These are phyloP conservation scores for Garcia nutans DNA, from an alignment of 345 rosid genomes.

Conservation along the genomic window DNA sequence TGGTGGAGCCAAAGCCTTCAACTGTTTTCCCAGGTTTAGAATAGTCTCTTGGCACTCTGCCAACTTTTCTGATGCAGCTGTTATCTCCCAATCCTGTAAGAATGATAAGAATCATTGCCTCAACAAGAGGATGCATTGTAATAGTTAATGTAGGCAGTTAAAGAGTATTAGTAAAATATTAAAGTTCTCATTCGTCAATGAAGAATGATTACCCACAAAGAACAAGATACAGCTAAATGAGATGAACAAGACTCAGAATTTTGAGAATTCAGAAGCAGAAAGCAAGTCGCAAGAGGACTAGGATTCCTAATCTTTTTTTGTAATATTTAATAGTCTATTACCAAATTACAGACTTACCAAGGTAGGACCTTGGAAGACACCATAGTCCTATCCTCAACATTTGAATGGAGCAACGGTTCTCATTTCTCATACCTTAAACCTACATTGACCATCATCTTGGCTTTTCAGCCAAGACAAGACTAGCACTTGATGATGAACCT, in stretches of 20 bases:
- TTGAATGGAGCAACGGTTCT: background rate
- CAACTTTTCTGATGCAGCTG: constrained; percentile 89
- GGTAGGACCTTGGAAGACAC: too few relatives aligned
- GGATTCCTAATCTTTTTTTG: background rate
- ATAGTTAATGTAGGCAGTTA: background rate
- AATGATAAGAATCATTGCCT: constrained; percentile 12
- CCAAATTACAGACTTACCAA: too few relatives aligned
- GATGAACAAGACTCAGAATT: background rate
- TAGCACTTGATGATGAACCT: background rate
- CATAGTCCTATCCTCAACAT: background rate
- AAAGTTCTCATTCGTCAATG: background rate
- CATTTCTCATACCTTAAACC: background rate
- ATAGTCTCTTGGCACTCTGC: constrained; percentile 95
- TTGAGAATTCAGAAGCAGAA: background rate
- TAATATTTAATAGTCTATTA: background rate
- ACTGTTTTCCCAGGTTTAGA: constrained; percentile 80
- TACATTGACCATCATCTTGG: background rate
- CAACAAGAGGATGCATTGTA: background rate
- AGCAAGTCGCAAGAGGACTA: background rate
- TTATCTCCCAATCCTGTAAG: constrained; percentile 74
- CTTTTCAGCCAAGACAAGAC: background rate
- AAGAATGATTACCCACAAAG: background rate
- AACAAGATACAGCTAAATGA: background rate
- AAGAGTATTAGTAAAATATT: background rate
- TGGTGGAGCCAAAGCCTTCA: constrained; percentile 70